phyloP scores from a whole-genome alignment of 495 filamentous ascomycete species.

The Podospora appendiculata region DNA sequence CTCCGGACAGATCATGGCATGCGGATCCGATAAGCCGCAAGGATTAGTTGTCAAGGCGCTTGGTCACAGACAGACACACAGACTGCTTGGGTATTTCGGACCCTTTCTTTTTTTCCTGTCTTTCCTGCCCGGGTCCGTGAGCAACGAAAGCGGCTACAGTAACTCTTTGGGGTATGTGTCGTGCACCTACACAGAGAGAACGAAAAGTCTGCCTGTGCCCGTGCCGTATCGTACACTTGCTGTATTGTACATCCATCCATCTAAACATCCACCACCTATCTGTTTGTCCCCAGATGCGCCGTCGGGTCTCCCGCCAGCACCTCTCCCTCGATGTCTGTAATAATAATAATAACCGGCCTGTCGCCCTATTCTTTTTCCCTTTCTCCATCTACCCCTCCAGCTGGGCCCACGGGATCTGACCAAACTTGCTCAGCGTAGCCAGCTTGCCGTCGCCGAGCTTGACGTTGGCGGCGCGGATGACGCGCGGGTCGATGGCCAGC shows the following conservation, averaged over 20 bases:
- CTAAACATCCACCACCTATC: too few relatives aligned
- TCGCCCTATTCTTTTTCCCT: not conserved
- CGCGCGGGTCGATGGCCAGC: constrained; percentile 78
- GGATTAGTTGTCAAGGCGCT: too few relatives aligned
- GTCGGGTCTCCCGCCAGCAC: too few relatives aligned
- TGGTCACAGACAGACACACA: too few relatives aligned
- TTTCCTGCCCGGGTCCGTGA: not conserved
- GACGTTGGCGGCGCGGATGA: constrained; percentile 79
- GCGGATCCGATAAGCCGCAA: too few relatives aligned
- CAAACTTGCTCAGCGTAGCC: constrained; percentile 56
- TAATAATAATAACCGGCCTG: too few relatives aligned
- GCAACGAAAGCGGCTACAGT: not conserved
- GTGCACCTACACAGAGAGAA: not conserved
- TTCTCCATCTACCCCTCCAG: not conserved
- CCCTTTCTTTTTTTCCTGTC: not conserved
- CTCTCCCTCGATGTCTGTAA: too few relatives aligned
- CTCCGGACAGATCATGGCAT: too few relatives aligned
- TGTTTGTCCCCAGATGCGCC: too few relatives aligned
- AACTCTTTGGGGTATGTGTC: too few relatives aligned
- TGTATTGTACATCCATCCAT: not conserved
- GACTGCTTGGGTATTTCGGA: too few relatives aligned
- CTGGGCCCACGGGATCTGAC: constrained; percentile 34
- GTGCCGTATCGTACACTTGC: not conserved
- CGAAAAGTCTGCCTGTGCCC: too few relatives aligned
- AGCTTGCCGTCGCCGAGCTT: constrained; percentile 75